Base-by-base conservation (phyloP, 2,329 filamentous ascomycete species). In the Aspergillus thermomutatus region DNA sequence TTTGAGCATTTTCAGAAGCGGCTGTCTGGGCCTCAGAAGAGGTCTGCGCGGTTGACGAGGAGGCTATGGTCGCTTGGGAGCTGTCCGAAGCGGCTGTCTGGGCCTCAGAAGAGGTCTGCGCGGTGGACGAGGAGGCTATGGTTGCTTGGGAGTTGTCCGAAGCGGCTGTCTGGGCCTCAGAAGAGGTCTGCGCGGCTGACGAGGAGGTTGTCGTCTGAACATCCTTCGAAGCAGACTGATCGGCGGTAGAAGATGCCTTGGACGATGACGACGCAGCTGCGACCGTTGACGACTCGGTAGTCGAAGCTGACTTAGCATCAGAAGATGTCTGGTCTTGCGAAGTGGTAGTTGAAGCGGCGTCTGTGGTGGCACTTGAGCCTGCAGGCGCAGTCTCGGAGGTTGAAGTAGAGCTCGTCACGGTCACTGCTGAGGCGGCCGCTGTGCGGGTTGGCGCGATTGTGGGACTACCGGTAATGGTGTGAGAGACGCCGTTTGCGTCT, bases 401-500 rank as follows among this genome's bases (percentile, higher is more conserved):
- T 37, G 34, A 37, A 11, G 34, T 10, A 37, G 34, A 3, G 37
- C 37, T 41, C 7, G 37, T 41, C 14, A 17, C 37, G 7, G 17
- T 19, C 37, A n/a, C 43, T 14, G 21, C 19, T 46, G 19, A 14
- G 17, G 11, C 10, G 43, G 43, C 11, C 5, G 11, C 11, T 23
- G 43, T 26, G 43, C 9, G 3, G 11, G 49, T 57, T 19, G 57
- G 51, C n/a, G 54, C 49, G 41, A 17, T 50, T 27, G 17, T 41
- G 19, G 45, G 17, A 25, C 56, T 58, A 14, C 57, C 57, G 4
- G 64, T 60, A 27, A 68, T 60, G 4, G 66, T 66, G 49, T 66
- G 60, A 17, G 68, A 66, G 19, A 63, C 54, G n/a, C 63, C 64
- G 31, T 64, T 54, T 14, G 52, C 52, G n/a, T 66, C 61, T 21